These are phyloP conservation scores for Penicillium sp. DNA, from an alignment of 2,329 filamentous ascomycete genomes.

Conservation along the genomic window DNA sequence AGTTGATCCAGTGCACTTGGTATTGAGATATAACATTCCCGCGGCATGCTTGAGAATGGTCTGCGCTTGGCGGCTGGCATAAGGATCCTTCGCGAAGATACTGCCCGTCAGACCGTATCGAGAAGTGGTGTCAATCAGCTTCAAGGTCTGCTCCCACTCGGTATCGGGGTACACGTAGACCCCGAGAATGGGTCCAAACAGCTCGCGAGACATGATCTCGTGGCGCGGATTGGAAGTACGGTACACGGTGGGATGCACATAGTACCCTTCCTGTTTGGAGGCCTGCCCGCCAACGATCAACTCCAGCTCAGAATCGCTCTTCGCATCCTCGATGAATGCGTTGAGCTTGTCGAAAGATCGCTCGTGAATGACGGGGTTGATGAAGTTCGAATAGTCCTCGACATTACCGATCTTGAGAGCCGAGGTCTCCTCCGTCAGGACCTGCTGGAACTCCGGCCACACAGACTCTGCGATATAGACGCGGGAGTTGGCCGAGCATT, in stretches of 20 bases:
- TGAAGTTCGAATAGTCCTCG: constrained; percentile 71
- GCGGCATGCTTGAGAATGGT: constrained; percentile 39
- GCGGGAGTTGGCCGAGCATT: constrained; percentile 82
- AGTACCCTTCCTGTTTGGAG: constrained; percentile 76
- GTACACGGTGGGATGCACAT: constrained; percentile 80
- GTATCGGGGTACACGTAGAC: constrained; percentile 75
- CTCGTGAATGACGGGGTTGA: constrained; percentile 82
- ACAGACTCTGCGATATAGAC: constrained; percentile 73
- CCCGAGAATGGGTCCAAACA: constrained; percentile 76
- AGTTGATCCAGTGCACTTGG: constrained; percentile 63
- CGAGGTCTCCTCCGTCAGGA: constrained; percentile 65
- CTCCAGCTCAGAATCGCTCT: constrained; percentile 68
- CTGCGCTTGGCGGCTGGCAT: constrained; percentile 35
- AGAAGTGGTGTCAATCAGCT: constrained; percentile 45
- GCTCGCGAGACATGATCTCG: constrained; percentile 70
- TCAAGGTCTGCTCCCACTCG: constrained; percentile 60
- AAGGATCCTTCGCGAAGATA: constrained; percentile 42
- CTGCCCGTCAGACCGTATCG: constrained; percentile 45
- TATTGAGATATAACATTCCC: constrained; percentile 47
- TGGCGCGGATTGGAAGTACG: constrained; percentile 69
- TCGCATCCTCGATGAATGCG: constrained; percentile 74
- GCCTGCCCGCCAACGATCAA: constrained; percentile 73
- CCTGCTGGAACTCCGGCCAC: constrained; percentile 68
- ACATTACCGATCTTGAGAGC: constrained; percentile 69
- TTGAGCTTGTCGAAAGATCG: constrained; percentile 77